phyloP scores from a whole-genome alignment of 2,329 filamentous ascomycete species.

The Catunica adiposa region DNA sequence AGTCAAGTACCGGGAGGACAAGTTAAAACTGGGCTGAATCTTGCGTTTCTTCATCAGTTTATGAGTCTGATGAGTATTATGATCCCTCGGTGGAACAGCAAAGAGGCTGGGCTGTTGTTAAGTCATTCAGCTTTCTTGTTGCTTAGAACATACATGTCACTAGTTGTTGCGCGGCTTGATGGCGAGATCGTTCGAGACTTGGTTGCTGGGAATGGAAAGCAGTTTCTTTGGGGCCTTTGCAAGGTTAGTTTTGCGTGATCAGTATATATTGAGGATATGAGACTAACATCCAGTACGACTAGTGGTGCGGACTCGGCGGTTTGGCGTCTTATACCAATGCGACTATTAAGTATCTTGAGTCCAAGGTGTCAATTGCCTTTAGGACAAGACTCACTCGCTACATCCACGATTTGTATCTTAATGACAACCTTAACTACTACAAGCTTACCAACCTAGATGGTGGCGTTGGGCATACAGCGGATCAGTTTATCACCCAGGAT shows the following conservation, averaged over 20 bases:
- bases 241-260: slow-evolving; percentile 36
- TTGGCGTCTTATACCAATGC: slow-evolving; percentile 95
- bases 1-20: slow-evolving; percentile 68
- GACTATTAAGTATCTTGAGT: slow-evolving; percentile 97
- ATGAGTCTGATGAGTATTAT: slow-evolving; percentile 92
- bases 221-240: slow-evolving; percentile 71
- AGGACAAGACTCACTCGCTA: slow-evolving; percentile 86
- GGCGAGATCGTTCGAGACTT: slow-evolving; percentile 92
- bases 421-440: slow-evolving; percentile 90
- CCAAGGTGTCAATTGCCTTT: slow-evolving; percentile 96
- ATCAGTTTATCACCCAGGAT: slow-evolving; percentile 96
- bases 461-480: slow-evolving; percentile 76
- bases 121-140: slow-evolving; percentile 84
- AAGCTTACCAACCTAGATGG: slow-evolving; percentile 87
- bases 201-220: slow-evolving; percentile 81
- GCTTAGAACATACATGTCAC: slow-evolving; percentile 80
- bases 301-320: slow-evolving; percentile 85
- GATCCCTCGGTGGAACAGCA: slow-evolving; percentile 89
- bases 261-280: background rate
- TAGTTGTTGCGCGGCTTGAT: slow-evolving; percentile 82
- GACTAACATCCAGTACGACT: background rate
- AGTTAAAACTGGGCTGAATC: slow-evolving; percentile 83
- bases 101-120: slow-evolving; percentile 78
- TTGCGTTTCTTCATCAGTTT: slow-evolving; percentile 94
- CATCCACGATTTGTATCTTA: slow-evolving; percentile 92